A percentile compares a stretch with the other conserved stretches of the same genome.
These are phyloP conservation scores for Paecilomyces fulvus DNA, from an alignment of 2,329 filamentous ascomycete genomes.

Conservation along the genomic window DNA sequence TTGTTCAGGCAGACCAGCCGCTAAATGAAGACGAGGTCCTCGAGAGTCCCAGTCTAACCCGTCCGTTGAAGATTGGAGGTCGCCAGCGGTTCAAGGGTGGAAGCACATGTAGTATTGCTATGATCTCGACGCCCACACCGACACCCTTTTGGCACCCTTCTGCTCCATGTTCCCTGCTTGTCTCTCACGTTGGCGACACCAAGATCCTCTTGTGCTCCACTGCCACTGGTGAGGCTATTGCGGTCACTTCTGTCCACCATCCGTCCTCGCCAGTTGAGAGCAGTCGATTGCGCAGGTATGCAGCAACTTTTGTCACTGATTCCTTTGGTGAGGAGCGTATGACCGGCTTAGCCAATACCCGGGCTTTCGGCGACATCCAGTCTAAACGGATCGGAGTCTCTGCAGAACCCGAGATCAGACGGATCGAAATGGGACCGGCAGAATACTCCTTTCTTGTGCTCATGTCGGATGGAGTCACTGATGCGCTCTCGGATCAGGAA, in stretches of 20 bases:
- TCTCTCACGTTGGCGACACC: conserved; percentile 90
- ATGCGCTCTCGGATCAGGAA: conserved; percentile 81
- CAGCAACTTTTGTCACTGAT: conserved; percentile 81
- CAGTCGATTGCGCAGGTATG: conserved; percentile 73
- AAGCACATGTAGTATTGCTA: conserved; percentile 79
- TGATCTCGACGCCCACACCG: conserved; percentile 86
- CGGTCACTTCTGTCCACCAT: conserved; percentile 85
- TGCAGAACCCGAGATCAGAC: conserved; percentile 81
- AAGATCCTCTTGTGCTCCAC: conserved; percentile 85
- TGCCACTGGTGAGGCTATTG: conserved; percentile 66
- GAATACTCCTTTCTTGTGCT: conserved; percentile 87
- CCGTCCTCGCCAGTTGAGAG: conserved; percentile 80
- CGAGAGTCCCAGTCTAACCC: conserved; percentile 49
- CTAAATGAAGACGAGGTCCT: conserved; percentile 81
- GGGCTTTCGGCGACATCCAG: conserved; percentile 85
- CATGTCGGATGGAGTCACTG: conserved; percentile 80
- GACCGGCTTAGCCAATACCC: conserved; percentile 83
- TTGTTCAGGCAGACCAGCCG: conserved; percentile 62
- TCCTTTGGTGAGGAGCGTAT: conserved; percentile 97
- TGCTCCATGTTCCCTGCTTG: conserved; percentile 71
- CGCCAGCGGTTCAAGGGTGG: conserved; percentile 79
- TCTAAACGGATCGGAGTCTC: conserved; percentile 90
- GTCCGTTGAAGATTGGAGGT: conserved; percentile 55
- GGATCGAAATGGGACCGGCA: conserved; percentile 69
- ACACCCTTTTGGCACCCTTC: conserved; percentile 93